A percentile compares a stretch with the other conserved stretches of the same genome.
Evolutionary conservation across 2,329 filamentous ascomycete genomes (phyloP).

Genomic region (Monilinia fructigena): DNA sequence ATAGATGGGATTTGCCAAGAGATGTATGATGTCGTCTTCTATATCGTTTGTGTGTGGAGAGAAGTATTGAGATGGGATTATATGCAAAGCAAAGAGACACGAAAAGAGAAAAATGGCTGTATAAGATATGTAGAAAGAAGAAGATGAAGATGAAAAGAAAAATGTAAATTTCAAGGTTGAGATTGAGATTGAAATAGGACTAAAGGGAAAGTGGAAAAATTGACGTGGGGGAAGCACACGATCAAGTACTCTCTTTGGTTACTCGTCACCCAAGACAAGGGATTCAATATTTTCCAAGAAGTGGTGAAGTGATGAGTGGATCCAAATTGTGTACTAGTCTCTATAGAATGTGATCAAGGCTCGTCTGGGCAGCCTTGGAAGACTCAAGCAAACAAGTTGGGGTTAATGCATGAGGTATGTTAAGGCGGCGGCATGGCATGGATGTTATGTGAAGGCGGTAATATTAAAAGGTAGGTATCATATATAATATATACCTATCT

Average conservation of each 20-base stretch:
- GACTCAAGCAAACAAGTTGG: background rate
- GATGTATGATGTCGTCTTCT: slow-evolving; percentile 1
- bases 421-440: slow-evolving; percentile 21
- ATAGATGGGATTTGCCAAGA: slow-evolving; percentile 9
- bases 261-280: slow-evolving; percentile 4
- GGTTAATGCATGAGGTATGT: background rate
- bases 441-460: background rate
- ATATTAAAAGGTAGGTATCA: too few species aligned
- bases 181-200: background rate
- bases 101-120: background rate
- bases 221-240: slow-evolving; percentile 17
- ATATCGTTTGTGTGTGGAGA: background rate
- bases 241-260: slow-evolving; percentile 18
- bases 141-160: background rate
- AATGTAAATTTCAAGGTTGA: background rate
- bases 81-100: slow-evolving; percentile 3
- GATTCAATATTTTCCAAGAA: background rate
- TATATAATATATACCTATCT: too few species aligned
- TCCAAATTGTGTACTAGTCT: background rate
- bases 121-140: background rate
- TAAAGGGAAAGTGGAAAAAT: background rate
- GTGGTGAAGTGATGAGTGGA: slow-evolving; percentile 3
- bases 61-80: background rate
- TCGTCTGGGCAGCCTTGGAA: too few species aligned
- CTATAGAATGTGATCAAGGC: slow-evolving; percentile 3